Conservation (phyloP, 108 stramenopile species). For the Cyclotella atomus region DNA sequence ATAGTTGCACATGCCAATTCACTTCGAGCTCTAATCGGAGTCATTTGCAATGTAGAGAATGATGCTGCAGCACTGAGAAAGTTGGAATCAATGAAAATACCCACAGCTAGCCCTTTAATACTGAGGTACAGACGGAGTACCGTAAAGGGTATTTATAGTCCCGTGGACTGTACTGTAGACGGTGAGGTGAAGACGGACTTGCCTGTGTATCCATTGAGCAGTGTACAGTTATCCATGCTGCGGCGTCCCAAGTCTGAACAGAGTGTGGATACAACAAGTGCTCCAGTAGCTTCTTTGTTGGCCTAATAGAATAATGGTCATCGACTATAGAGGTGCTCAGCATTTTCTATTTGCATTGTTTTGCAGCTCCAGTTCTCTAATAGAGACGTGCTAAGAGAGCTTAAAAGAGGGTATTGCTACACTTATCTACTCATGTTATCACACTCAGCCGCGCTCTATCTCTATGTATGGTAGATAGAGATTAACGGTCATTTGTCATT, state of each 20-base stretch:
- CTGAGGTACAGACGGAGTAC: conserved; percentile 38
- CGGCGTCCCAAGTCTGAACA: background rate
- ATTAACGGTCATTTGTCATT: too few species aligned
- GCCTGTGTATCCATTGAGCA: conserved; percentile 28
- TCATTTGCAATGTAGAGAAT: conserved; percentile 56
- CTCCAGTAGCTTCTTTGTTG: too few species aligned
- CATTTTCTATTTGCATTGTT: too few species aligned
- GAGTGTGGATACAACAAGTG: too few species aligned
- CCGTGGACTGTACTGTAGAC: conserved; percentile 19
- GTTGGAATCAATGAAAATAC: conserved; percentile 57
- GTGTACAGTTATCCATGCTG: conserved; percentile 10
- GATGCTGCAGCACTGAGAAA: conserved; percentile 48
- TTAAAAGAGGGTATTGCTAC: too few species aligned
- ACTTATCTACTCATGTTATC: too few species aligned
- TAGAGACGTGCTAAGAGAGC: too few species aligned
- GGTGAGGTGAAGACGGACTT: conserved; percentile 3
- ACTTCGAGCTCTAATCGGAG: conserved; percentile 61
- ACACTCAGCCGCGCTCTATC: too few species aligned
- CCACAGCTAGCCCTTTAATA: conserved; percentile 57
- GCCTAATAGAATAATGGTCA: too few species aligned
- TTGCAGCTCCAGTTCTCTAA: too few species aligned
- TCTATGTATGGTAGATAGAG: too few species aligned
- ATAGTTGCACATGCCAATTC: conserved; percentile 72
- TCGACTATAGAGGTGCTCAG: too few species aligned
- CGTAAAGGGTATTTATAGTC: conserved; percentile 6